phyloP scores from a whole-genome alignment of 148 eudicot genomes.

The Cornus florida region DNA sequence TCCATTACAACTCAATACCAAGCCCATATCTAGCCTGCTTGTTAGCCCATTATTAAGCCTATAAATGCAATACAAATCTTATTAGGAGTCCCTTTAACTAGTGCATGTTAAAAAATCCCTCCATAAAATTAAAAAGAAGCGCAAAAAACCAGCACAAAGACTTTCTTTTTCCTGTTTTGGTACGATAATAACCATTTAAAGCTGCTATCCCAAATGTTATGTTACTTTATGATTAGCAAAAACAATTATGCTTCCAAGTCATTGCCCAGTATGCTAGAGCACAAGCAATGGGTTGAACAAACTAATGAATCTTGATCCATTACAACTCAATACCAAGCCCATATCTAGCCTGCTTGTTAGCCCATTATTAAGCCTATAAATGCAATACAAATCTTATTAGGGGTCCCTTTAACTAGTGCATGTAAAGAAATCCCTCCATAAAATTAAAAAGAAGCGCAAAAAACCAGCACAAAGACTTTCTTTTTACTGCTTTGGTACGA shows the following conservation, averaged over 20 bases:
- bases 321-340: background rate
- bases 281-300: background rate
- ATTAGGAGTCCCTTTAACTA: background rate
- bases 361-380: background rate
- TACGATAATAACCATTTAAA: background rate
- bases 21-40: background rate
- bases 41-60: background rate
- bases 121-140: background rate
- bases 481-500: background rate
- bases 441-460: background rate
- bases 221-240: too few species aligned
- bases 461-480: background rate
- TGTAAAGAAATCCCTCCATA: background rate
- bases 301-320: background rate
- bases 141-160: background rate
- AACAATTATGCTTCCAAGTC: slow-evolving; percentile 1
- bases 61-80: slow-evolving; percentile 11
- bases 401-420: background rate
- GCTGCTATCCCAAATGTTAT: background rate
- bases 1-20: background rate
- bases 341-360: background rate
- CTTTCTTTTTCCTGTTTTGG: background rate
- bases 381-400: slow-evolving; percentile 10
- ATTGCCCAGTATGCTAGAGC: background rate
- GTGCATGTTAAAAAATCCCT: background rate